A percentile compares a stretch with the other conserved stretches of the same genome.
Evolutionary conservation across 2,329 filamentous ascomycete species (phyloP).

Genomic region (Penicillium aurantiogriseum): DNA sequence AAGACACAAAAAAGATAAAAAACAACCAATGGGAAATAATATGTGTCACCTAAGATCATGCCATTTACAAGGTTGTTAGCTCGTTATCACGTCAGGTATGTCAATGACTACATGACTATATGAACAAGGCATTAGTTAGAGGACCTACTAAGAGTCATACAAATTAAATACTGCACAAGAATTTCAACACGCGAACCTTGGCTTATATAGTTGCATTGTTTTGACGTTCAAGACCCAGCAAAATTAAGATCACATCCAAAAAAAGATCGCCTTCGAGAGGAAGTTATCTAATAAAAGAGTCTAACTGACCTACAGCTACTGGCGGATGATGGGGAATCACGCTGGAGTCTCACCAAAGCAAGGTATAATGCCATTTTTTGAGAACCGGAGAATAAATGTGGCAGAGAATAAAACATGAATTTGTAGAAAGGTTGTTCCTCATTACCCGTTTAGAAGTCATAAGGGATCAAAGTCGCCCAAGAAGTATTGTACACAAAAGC

Average conservation of each 20-base stretch:
- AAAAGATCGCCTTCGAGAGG: too few relatives aligned
- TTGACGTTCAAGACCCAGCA: not conserved
- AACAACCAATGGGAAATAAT: not conserved
- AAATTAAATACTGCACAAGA: not conserved
- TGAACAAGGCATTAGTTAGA: not conserved
- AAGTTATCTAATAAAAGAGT: too few relatives aligned
- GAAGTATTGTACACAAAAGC: conserved; percentile 16
- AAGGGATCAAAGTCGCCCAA: conserved; percentile 5
- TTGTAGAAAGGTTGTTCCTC: not conserved
- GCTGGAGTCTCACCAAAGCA: not conserved
- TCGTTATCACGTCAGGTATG: not conserved
- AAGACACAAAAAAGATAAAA: not conserved
- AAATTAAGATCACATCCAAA: not conserved
- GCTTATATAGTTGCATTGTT: not conserved
- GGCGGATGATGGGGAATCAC: not conserved
- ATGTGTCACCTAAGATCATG: not conserved
- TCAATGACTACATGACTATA: not conserved
- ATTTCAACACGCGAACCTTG: not conserved
- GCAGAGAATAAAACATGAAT: not conserved
- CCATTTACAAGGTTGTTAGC: not conserved
- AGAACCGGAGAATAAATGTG: not conserved
- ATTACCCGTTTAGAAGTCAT: not conserved
- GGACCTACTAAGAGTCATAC: too few relatives aligned
- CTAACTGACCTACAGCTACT: not conserved
- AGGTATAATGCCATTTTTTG: not conserved